Percentiles rank a stretch among this genome's conserved stretches.
Conservation (phyloP, 2,329 filamentous ascomycete genomes). For the Phialophora chinensis region DNA sequence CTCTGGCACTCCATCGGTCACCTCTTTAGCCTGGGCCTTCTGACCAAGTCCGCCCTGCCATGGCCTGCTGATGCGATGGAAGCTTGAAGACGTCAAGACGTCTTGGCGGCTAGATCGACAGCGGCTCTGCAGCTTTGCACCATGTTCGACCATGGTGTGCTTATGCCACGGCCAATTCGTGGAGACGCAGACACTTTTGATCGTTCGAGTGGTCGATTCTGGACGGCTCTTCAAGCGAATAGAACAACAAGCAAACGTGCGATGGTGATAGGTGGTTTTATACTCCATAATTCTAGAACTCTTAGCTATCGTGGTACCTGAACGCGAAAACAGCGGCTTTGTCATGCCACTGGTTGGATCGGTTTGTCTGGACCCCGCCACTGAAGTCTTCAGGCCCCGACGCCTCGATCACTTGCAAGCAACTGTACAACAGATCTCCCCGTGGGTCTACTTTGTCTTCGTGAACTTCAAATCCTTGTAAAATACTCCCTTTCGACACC, state of each 20-base stretch:
- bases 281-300: slow-evolving; percentile 6
- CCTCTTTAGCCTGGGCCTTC: not conserved
- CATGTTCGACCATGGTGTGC: slow-evolving; percentile 1
- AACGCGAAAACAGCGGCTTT: not conserved
- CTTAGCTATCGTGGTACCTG: not conserved
- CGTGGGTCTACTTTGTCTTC: slow-evolving; percentile 6
- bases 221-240: not conserved
- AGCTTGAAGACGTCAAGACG: slow-evolving; percentile 5
- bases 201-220: not conserved
- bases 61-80: not conserved
- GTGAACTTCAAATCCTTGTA: not conserved
- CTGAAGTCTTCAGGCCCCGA: slow-evolving; percentile 14
- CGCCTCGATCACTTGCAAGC: slow-evolving; percentile 10
- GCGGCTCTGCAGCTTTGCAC: not conserved
- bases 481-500: not conserved
- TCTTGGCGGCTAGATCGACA: not conserved
- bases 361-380: slow-evolving; percentile 11
- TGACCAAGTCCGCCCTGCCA: not conserved
- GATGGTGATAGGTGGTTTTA: not conserved
- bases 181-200: not conserved
- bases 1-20: not conserved
- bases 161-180: not conserved
- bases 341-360: slow-evolving; percentile 11
- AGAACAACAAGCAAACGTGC: not conserved
- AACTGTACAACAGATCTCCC: slow-evolving; percentile 6